Base-by-base conservation (phyloP, 2,329 filamentous ascomycete genomes). In the Nemania sp. region DNA sequence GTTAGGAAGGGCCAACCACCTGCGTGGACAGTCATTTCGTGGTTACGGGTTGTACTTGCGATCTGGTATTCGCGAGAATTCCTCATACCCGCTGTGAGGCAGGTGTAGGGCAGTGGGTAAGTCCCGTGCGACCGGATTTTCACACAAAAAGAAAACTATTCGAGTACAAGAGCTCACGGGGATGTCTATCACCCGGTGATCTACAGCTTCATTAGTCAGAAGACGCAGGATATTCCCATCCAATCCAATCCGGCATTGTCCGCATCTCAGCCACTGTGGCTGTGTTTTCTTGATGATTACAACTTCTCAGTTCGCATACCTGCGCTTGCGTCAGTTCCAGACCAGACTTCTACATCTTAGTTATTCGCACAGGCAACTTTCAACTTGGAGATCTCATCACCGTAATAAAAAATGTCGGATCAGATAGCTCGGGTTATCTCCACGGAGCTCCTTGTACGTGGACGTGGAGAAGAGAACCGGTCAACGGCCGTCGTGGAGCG, bases 361-460 rank as follows among this genome's bases (percentile, higher is more conserved):
- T 29, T 7, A 29, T 29, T 7, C 25, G 25, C 7, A 29, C 7
- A 7, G 7, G 25, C 25, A 29, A 29, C 25, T 29, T 29, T 7
- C 25, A 3, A 5, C 35, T 39, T 11, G 35, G 15, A 39, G 12
- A 39, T 39, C 11, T 48, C 32, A n/a, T 39, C 11, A 3, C 42
- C 57, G 10, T 11, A 39, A 65, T 11, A n/a, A 69, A 65, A 12
- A 17, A 69, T 70, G 68, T 64, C 68, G 7, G 42, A 32, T 21
- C 55, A 50, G 9, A 45, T 62, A 11, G 69, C 69, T 1, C 69
- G 63, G 39, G 58, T 72, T 32, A 62, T 72, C 46, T 72, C 69
- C 11, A 71, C 68, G 7, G 70, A 72, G 52, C 61, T 69, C 25
- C 68, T 72, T 37, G 71, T 72, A 68, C 3, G 69, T 65, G 12